Base-by-base conservation (phyloP, 768 basidiomycete species). In the Cystofilobasidium macerans region DNA sequence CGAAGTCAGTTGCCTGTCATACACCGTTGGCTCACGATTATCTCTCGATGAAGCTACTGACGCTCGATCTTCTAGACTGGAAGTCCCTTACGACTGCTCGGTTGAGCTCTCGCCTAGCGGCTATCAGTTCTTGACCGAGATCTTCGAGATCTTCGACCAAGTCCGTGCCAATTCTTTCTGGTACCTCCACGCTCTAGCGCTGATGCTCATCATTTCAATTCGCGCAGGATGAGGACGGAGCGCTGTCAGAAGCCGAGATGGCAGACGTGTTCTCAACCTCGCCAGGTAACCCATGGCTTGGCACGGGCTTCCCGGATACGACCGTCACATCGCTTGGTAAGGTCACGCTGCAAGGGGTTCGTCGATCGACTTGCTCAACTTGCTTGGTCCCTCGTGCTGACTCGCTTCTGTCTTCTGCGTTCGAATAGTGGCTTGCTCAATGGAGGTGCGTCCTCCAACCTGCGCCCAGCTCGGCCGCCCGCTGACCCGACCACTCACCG, bases 51-150 rank as follows among this genome's bases (percentile, higher is more conserved):
- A 12, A 61, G 13, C 16, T 61, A 11, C 58, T 30, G 7, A 43
- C 18, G 33, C 40, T 43, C 42, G 24, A 24, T 45, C 6, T 54
- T 38, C 22, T 70, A 94, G 92, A 75, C 91, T 94, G 71, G 94
- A 99, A 64, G 90, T 98, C 3, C 87, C 91, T 0, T 78, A 83
- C 61, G 94, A 97, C 74, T 95, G 91, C 75, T 92, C 92, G 0
- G 93, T 95, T 7, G 94, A 99, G 79, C 80, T 98, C 48, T 89
- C 87, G 71, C 91, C 86, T n/a, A 78, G 86, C 26, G 94, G 94
- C 3, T 93, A 97, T 76, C 87, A 94, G 71, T 99, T 98, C 79
- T 87, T 98, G 72, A 97, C 94, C 0, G 93, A 95, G 68, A 84
- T 94, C 42, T 99, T 98, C 73, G 88, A 95, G 76, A 85, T 85